phyloP scores from a whole-genome alignment of 2,329 filamentous ascomycete species.

The Thielaviopsis punctulata region DNA sequence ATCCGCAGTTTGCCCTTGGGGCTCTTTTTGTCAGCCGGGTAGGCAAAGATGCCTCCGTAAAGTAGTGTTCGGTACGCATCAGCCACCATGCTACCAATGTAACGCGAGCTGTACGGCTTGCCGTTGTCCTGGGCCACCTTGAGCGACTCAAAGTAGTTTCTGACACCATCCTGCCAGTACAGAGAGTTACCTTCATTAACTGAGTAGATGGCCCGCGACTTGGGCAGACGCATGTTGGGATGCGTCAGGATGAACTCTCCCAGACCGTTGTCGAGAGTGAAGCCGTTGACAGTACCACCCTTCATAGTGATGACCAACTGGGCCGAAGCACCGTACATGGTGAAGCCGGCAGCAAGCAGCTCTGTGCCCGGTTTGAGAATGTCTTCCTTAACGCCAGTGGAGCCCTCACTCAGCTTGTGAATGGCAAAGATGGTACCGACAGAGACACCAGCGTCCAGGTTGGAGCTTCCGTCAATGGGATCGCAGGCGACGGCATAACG shows the following conservation, averaged over 20 bases:
- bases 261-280: constrained; percentile 89
- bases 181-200: constrained; percentile 97
- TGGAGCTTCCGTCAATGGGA: constrained; percentile 94
- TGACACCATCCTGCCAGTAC: constrained; percentile 84
- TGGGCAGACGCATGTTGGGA: constrained; percentile 79
- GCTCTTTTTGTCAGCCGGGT: constrained; percentile 94
- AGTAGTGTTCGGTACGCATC: constrained; percentile 91
- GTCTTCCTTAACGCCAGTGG: constrained; percentile 62
- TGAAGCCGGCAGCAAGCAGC: constrained; percentile 90
- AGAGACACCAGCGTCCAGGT: constrained; percentile 91
- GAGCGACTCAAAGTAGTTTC: constrained; percentile 74
- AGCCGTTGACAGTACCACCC: constrained; percentile 81
- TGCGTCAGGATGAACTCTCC: constrained; percentile 98
- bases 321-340: constrained; percentile 96
- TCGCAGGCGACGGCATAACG: constrained; percentile 94
- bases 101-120: constrained; percentile 87
- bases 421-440: constrained; percentile 95
- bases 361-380: constrained; percentile 80
- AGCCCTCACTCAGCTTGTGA: constrained; percentile 70
- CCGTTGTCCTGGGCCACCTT: constrained; percentile 59
- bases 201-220: constrained; percentile 73
- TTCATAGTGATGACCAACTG: constrained; percentile 97
- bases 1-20: constrained; percentile 97
- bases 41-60: constrained; percentile 94
- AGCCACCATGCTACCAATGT: constrained; percentile 96